phyloP scores from a whole-genome alignment of 2,329 filamentous ascomycete genomes.

The Acrodontium crateriforme region DNA sequence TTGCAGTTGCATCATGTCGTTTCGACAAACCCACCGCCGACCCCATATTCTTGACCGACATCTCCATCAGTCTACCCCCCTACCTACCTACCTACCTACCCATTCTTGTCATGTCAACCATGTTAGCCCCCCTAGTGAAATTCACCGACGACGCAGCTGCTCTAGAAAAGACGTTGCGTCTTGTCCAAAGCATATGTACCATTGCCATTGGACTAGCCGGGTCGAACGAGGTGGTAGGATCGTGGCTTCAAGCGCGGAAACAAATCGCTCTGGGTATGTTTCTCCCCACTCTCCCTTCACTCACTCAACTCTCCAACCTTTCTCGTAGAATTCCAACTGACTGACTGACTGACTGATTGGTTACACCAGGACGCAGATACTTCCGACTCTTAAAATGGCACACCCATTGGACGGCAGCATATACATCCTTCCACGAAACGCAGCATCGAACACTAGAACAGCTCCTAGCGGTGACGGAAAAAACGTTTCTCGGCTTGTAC shows the following conservation, averaged over 20 bases:
- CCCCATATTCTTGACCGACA: too few relatives aligned
- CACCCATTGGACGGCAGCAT: slow-evolving; percentile 9
- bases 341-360: slow-evolving; percentile 2
- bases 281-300: background rate
- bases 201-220: slow-evolving; percentile 25
- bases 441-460: slow-evolving; percentile 12
- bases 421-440: slow-evolving; percentile 4
- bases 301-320: background rate
- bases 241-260: slow-evolving; percentile 24
- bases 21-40: too few relatives aligned
- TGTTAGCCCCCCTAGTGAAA: slow-evolving; percentile 4
- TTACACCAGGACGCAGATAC: slow-evolving; percentile 39
- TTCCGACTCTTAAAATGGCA: slow-evolving; percentile 52
- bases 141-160: slow-evolving; percentile 33
- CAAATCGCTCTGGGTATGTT: slow-evolving; percentile 31
- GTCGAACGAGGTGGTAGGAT: slow-evolving; percentile 19
- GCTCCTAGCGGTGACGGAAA: slow-evolving; percentile 42
- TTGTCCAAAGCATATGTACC: slow-evolving; percentile 34
- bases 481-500: slow-evolving; percentile 51
- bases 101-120: too few relatives aligned
- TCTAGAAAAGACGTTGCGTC: slow-evolving; percentile 46
- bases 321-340: background rate
- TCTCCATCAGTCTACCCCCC: too few relatives aligned
- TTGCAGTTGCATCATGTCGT: too few relatives aligned
- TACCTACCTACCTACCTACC: too few relatives aligned